These are phyloP conservation scores for Fistulina hepatica DNA, from an alignment of 1,284 basidiomycete genomes.

Conservation along the genomic window DNA sequence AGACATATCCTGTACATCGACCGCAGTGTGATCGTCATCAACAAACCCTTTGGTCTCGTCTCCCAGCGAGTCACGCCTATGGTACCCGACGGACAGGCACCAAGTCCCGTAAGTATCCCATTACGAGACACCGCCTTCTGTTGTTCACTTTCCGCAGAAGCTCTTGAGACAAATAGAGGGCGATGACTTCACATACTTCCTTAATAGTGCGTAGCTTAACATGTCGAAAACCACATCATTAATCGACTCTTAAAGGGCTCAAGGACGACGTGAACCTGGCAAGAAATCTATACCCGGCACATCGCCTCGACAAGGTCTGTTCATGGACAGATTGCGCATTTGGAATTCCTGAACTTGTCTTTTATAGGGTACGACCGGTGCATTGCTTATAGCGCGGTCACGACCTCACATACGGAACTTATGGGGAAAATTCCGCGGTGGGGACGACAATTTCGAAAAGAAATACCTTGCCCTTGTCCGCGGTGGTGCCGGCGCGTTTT, in stretches of 20 bases:
- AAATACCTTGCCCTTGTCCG: conserved; percentile 58
- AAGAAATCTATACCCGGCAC: conserved; percentile 37
- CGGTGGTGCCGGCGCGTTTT: conserved; percentile 40
- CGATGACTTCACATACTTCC: conserved; percentile 7
- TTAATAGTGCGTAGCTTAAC: conserved; percentile 7
- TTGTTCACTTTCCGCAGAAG: conserved; percentile 4
- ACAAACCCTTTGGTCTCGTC: conserved; percentile 51
- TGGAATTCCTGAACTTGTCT: conserved; percentile 1
- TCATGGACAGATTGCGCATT: not conserved
- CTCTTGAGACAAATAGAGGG: conserved; percentile 7
- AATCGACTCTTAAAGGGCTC: conserved; percentile 26
- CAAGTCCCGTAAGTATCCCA: conserved; percentile 8
- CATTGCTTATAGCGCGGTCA: conserved; percentile 45
- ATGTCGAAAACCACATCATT: not conserved
- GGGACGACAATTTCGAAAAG: too few species aligned
- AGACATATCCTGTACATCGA: conserved; percentile 51
- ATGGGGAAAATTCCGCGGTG: too few species aligned
- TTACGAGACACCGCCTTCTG: conserved; percentile 8
- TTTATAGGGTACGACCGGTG: conserved; percentile 51
- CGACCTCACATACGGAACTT: too few species aligned
- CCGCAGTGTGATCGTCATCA: conserved; percentile 41
- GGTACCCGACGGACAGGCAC: conserved; percentile 8
- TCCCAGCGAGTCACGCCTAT: conserved; percentile 39
- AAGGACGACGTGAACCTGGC: conserved; percentile 26
- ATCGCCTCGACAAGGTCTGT: conserved; percentile 58